Evolutionary conservation across 2,329 filamentous ascomycete species (phyloP), one percentile per base, ranked within the genome.

Genomic region (Pseudogymnoascus sp.): DNA sequence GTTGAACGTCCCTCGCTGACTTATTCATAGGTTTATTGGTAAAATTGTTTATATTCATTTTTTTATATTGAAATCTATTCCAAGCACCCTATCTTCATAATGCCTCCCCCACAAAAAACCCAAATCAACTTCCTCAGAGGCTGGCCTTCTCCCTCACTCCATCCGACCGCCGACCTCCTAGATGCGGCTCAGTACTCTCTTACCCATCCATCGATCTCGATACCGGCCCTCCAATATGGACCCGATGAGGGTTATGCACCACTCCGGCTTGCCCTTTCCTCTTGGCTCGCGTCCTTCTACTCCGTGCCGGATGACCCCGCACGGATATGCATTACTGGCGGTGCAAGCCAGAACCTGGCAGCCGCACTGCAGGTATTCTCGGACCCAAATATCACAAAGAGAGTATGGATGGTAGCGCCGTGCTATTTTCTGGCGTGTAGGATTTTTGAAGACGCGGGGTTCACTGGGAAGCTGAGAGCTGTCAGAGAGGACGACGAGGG

Each of bases 381-480:
- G 0, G 87, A 90, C 70, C 83, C 86, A 0, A 70, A 77, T 1
- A 86, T 83, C 70, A 90, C 87, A 8, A 77, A 82, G 21, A 79
- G 81, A 69, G 76, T 89, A 19, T 90, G 84, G 81, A 80, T 89
- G 74, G 82, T 88, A 0, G 82, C 83, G 35, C 87, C 87, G 2
- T 83, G 82, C 1, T 90, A 89, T 71, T 84, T 86, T 73, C 76
- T 89, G 13, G 85, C 83, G 0, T 87, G 85, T 69, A 78, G 82
- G 1, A 84, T 89, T 19, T 86, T 90, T 67, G 80, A 86, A 56
- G 87, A 90, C 72, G 78, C 80, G 42, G 83, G 86, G 0, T 87
- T 88, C 65, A 76, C 77, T 19, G 78, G 78, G 13, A 82, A 81
- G 62, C 72, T 89, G 68, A 77, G 80, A 53, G 84, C 81, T 2